Evolutionary conservation across 768 basidiomycete species (phyloP).

Genomic region (Sarcodon aspratus): DNA sequence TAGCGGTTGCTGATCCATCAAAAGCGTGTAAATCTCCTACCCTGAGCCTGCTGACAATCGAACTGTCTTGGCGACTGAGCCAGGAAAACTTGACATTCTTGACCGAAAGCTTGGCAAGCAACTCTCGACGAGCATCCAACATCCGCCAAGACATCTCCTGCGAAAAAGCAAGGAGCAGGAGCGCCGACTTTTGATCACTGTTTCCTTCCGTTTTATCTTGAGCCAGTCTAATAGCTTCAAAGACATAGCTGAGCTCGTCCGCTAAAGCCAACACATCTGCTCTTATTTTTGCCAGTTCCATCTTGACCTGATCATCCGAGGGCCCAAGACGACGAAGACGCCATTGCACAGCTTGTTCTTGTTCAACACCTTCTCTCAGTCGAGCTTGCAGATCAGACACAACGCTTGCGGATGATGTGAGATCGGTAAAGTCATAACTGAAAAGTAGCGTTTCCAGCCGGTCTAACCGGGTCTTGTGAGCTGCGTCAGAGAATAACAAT

Average conservation of each 20-base stretch:
- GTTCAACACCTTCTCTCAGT: conserved; percentile 53
- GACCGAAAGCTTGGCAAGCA: conserved; percentile 82
- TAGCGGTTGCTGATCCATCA: conserved; percentile 71
- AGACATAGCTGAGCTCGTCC: conserved; percentile 75
- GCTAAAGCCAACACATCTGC: conserved; percentile 62
- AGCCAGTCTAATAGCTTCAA: conserved; percentile 76
- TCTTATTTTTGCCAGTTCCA: conserved; percentile 56
- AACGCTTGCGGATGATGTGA: conserved; percentile 57
- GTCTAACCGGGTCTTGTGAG: conserved; percentile 67
- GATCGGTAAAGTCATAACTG: conserved; percentile 81
- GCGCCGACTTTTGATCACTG: conserved; percentile 67
- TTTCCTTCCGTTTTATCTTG: conserved; percentile 63
- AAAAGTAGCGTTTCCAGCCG: conserved; percentile 75
- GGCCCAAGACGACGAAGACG: conserved; percentile 23
- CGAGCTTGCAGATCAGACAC: conserved; percentile 63
- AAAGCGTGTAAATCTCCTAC: conserved; percentile 76
- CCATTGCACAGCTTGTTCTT: conserved; percentile 27
- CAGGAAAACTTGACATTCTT: conserved; percentile 70
- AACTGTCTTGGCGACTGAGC: conserved; percentile 81
- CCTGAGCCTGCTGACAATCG: conserved; percentile 64
- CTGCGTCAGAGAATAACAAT: conserved; percentile 82
- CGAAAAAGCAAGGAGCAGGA: conserved; percentile 72
- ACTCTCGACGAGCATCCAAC: conserved; percentile 59
- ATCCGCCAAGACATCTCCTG: conserved; percentile 88
- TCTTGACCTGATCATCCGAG: conserved; percentile 25